A percentile compares a stretch with the other conserved stretches of the same genome.
These are phyloP conservation scores for Licmophora abbreviata DNA, from an alignment of 108 stramenopile species.

Conservation along the genomic window DNA sequence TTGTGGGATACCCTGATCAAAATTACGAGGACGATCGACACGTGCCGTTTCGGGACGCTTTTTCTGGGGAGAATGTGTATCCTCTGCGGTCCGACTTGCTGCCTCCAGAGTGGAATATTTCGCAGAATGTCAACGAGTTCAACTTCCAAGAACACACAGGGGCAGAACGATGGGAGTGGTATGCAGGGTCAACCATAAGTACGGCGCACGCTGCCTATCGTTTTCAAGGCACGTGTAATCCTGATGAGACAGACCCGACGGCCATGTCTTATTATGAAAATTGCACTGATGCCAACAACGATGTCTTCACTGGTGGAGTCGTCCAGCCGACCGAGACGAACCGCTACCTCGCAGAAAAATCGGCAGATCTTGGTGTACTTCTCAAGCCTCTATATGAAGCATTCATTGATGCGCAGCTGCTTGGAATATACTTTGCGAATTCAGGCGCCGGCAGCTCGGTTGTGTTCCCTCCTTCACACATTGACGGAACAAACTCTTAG, in stretches of 20 bases:
- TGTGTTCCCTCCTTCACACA: conserved; percentile 18
- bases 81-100: conserved; percentile 25
- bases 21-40: conserved; percentile 13
- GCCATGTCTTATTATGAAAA: conserved; percentile 22
- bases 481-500: conserved; percentile 11
- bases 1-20: conserved; percentile 35
- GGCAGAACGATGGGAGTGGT: conserved; percentile 9
- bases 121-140: conserved; percentile 12
- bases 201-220: conserved; percentile 19
- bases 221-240: conserved; percentile 49
- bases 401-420: conserved; percentile 13
- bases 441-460: conserved; percentile 36
- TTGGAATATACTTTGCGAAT: conserved; percentile 39
- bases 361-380: conserved; percentile 26
- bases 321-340: conserved; percentile 22
- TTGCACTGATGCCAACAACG: conserved; percentile 39
- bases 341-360: conserved; percentile 17
- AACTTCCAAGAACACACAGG: conserved; percentile 18
- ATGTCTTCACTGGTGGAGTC: conserved; percentile 27
- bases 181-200: conserved; percentile 8
- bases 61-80: conserved; percentile 20
- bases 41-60: conserved; percentile 45
- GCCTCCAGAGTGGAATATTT: conserved; percentile 42
- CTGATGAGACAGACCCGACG: conserved; percentile 12
- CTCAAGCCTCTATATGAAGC: conserved; percentile 44